phyloP scores from a whole-genome alignment of 768 basidiomycete genomes.

The Gymnopilus junonius region DNA sequence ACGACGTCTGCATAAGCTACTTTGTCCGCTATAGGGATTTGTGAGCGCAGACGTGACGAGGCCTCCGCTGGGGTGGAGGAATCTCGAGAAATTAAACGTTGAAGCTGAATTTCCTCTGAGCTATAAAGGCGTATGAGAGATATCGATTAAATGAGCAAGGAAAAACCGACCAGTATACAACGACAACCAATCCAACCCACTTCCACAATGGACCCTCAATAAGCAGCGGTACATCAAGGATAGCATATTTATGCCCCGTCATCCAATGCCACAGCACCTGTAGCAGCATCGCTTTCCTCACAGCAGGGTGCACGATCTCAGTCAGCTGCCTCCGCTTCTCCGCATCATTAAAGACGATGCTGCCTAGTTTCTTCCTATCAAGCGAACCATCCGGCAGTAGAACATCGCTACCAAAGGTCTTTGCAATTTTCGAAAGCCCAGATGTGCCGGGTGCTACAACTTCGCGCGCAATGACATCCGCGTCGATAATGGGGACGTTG shows the following conservation, averaged over 20 bases:
- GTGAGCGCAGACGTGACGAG: constrained; percentile 72
- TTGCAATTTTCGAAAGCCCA: constrained; percentile 67
- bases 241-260: constrained; percentile 73
- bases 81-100: constrained; percentile 82
- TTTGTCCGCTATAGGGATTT: constrained; percentile 81
- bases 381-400: constrained; percentile 72
- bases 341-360: constrained; percentile 83
- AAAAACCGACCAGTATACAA: constrained; percentile 87
- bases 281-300: constrained; percentile 78
- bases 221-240: constrained; percentile 91
- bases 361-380: constrained; percentile 82
- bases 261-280: constrained; percentile 74
- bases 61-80: constrained; percentile 69
- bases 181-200: constrained; percentile 81
- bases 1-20: constrained; percentile 84
- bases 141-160: too few species aligned
- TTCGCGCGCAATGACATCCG: constrained; percentile 85
- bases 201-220: constrained; percentile 88
- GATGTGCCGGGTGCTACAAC: constrained; percentile 86
- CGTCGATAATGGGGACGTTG: constrained; percentile 86
- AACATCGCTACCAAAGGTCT: constrained; percentile 72
- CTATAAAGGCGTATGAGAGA: constrained; percentile 41
- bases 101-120: constrained; percentile 81
- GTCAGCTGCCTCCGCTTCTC: constrained; percentile 76
- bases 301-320: constrained; percentile 88